Evolutionary conservation across 2,329 filamentous ascomycete species (phyloP).

Genomic region (Fusarium paranaense): DNA sequence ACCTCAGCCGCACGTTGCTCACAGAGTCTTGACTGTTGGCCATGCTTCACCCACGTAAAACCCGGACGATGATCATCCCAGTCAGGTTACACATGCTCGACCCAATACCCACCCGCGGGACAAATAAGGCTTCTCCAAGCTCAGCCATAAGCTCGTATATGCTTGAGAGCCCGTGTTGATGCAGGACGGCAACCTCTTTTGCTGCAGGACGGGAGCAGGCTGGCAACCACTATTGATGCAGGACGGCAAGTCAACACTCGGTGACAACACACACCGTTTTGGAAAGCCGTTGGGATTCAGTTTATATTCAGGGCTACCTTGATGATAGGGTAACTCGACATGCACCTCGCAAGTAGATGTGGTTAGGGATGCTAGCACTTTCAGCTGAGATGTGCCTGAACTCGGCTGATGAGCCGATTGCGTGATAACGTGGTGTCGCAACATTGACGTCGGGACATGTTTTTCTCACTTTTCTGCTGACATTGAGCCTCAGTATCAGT

Average conservation of each 20-base stretch:
- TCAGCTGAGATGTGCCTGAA: neutral
- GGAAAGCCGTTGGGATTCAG: neutral
- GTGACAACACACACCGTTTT: neutral
- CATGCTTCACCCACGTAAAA: conserved; percentile 1
- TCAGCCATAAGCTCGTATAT: conserved; percentile 39
- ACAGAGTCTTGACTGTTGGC: neutral
- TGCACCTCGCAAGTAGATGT: neutral
- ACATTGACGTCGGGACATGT: neutral
- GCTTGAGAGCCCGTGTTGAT: conserved; percentile 27
- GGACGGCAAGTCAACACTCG: neutral
- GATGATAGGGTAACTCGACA: neutral
- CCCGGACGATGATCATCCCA: neutral
- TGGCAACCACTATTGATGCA: neutral
- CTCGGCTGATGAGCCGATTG: neutral
- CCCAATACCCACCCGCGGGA: neutral
- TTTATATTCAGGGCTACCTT: neutral
- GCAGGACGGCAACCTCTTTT: conserved; percentile 33
- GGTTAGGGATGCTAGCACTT: neutral
- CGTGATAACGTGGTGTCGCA: neutral
- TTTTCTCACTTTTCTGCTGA: neutral
- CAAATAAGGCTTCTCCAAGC: conserved; percentile 6
- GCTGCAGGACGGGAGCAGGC: conserved; percentile 14
- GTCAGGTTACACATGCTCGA: neutral
- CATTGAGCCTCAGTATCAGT: neutral
- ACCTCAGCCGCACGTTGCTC: neutral